phyloP scores from a whole-genome alignment of 2,329 filamentous ascomycete species.

The Nemania abortiva region DNA sequence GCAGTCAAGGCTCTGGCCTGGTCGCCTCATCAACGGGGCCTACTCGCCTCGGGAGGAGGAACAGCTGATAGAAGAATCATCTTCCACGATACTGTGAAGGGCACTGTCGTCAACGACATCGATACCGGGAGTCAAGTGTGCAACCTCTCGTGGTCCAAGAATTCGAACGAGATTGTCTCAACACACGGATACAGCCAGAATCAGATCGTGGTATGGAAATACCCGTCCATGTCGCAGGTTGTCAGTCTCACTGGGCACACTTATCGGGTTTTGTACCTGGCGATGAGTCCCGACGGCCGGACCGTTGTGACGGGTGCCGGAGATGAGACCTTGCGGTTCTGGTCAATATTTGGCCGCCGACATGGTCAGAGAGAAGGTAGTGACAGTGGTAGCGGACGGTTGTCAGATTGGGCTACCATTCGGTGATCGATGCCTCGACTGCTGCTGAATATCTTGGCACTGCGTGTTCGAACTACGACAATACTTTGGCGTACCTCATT shows the following conservation, averaged over 20 bases:
- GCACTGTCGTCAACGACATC: slow-evolving; percentile 83
- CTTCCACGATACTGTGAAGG: slow-evolving; percentile 96
- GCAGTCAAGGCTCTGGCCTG: slow-evolving; percentile 98
- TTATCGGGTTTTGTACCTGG: slow-evolving; percentile 93
- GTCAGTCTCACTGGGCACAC: slow-evolving; percentile 96
- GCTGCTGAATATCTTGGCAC: slow-evolving; percentile 27
- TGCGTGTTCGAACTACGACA: slow-evolving; percentile 28
- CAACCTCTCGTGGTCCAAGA: slow-evolving; percentile 96
- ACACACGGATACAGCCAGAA: slow-evolving; percentile 98
- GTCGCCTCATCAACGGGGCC: slow-evolving; percentile 94
- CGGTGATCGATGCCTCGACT: slow-evolving; percentile 59
- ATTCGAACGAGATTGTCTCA: slow-evolving; percentile 96
- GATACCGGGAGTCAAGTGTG: slow-evolving; percentile 99
- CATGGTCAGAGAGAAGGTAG: slow-evolving; percentile 78
- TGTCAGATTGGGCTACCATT: slow-evolving; percentile 87
- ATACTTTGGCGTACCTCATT: slow-evolving; percentile 36
- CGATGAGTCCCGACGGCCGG: slow-evolving; percentile 96
- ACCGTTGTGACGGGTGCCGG: slow-evolving; percentile 96
- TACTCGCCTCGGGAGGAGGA: slow-evolving; percentile 95
- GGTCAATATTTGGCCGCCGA: slow-evolving; percentile 93
- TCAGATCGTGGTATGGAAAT: slow-evolving; percentile 99
- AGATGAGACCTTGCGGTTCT: slow-evolving; percentile 95
- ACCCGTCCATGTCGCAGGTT: slow-evolving; percentile 97
- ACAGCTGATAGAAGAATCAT: slow-evolving; percentile 97
- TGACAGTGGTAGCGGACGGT: slow-evolving; percentile 67